Conservation (phyloP, 768 basidiomycete species). For the Trametes maxima region DNA sequence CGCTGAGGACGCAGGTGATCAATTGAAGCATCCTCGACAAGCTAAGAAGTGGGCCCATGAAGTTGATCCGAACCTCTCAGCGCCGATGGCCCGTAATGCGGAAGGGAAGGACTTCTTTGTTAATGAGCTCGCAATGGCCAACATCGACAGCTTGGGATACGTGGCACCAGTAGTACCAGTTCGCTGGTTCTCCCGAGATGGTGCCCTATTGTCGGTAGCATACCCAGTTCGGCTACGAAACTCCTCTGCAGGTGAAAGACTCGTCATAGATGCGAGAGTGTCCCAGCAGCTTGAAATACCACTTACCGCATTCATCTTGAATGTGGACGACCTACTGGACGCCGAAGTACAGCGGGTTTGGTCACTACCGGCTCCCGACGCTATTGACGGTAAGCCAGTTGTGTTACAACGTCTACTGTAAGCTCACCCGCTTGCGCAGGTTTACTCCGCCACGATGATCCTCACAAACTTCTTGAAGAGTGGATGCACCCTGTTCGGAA, state of each 20-base stretch:
- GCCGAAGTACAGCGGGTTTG: background rate
- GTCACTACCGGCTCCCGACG: background rate
- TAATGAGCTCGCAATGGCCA: conserved; percentile 18
- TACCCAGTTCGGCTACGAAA: too few relatives aligned
- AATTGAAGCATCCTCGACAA: background rate
- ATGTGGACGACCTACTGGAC: background rate
- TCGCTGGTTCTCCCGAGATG: background rate
- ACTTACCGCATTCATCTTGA: background rate
- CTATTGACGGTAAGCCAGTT: background rate
- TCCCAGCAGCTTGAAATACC: background rate
- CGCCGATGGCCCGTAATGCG: conserved; percentile 16
- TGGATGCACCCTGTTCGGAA: background rate
- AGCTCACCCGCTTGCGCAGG: too few relatives aligned
- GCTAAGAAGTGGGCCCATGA: background rate
- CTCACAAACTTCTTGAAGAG: background rate
- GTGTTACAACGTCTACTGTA: too few relatives aligned
- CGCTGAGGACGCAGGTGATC: conserved; percentile 10
- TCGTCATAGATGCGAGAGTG: background rate
- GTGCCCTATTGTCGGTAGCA: background rate
- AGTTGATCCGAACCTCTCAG: background rate
- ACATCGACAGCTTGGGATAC: background rate
- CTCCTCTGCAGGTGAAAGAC: too few relatives aligned
- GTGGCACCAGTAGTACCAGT: background rate
- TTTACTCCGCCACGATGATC: background rate
- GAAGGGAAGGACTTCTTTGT: conserved; percentile 22